Evolutionary conservation across 441 rosid genomes (phyloP), one percentile per base, ranked within the genome.

Genomic region (Erodium moschatum): DNA sequence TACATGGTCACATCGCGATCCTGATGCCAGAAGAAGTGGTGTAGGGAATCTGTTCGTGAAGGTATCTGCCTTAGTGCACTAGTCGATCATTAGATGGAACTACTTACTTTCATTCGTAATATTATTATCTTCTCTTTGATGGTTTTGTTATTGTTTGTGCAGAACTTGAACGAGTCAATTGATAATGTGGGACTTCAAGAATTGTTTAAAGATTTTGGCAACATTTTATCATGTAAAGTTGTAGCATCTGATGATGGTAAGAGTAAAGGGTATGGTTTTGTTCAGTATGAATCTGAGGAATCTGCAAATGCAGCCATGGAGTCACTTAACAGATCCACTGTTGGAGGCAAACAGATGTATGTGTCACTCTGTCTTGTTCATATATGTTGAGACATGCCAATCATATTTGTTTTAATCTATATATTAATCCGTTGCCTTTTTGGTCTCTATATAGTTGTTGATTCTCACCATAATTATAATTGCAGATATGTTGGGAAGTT

Each of bases 251-350:
- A 80, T 19, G 86, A 82, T 74, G 85, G 88, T 62, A 81, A 77
- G 76, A 86, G 82, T 65, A 82, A 76, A 27, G 88, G 90, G 1
- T 77, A 81, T 65, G 90, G 88, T 54, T 84, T 86, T 77, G 84
- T 83, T 24, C 88, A 86, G 27, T 82, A 68, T 73, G 84, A 80
- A 67, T n/a, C 71, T 0, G 78, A 76, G 27, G 83, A 78, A 29
- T 78, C 82, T 69, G 88, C 90, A 72, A 65, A 33, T 42, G 84
- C 82, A 50, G 85, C 90, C 33, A 82, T 86, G 46, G 79, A 81
- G 69, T 72, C 72, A 8, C 75, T 86, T 67, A 81, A 84, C 70
- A 80, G 80, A 27, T 64, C 65, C 0, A 48, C 21, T 60, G 33
- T 80, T 12, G 80, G 69, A 60, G 86, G 65, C 61, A 84, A 80